Base-by-base conservation (phyloP, 345 rosid genomes). In the Psidium guajava region DNA sequence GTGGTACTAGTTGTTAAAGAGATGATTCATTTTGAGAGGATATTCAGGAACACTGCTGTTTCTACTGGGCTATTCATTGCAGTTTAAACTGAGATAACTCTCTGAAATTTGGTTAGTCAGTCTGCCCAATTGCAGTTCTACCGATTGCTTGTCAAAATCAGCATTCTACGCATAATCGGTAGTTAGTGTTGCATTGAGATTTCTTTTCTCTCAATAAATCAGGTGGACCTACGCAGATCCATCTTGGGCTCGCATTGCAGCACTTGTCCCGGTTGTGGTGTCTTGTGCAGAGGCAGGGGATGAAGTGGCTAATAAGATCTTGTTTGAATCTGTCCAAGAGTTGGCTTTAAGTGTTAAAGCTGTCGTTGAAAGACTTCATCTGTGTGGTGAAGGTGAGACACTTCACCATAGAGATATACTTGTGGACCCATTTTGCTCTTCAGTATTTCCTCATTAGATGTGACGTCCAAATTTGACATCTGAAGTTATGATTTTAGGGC, bases 211-310 rank as follows among this genome's bases (percentile, higher is more conserved):
- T 25, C 57, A 42, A 47, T 54, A 58, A 52, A 51, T 61, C 87
- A 94, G 97, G 90, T 94, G 97, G 97, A 92, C 97, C 11, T 94
- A 93, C 74, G 92, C 92, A 85, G 95, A 94, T 91, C 95, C 95
- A 85, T 94, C 95, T 32, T 94, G 97, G 95, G 97, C 97, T 88
- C 94, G 97, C 57, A 92, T 94, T 82, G 95, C 95, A 11, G 94
- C 94, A 40, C 95, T 94, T 86, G 97, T 93, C 87, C 97, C 97
- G 22, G 89, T 89, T 25, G 94, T 94, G 21, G 95, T 94, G 85
- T 88, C 93, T 32, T 93, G 97, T 88, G 97, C 97, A 32, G 97
- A 92, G 88, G 93, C 92, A 75, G 92, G 95, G 81, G 97, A 94
- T 86, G 90, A 87, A 84, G 95, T 93, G 36, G 95, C 97, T 8